Conservation (phyloP, 2,329 filamentous ascomycete species). For the Volutella citrinella region DNA sequence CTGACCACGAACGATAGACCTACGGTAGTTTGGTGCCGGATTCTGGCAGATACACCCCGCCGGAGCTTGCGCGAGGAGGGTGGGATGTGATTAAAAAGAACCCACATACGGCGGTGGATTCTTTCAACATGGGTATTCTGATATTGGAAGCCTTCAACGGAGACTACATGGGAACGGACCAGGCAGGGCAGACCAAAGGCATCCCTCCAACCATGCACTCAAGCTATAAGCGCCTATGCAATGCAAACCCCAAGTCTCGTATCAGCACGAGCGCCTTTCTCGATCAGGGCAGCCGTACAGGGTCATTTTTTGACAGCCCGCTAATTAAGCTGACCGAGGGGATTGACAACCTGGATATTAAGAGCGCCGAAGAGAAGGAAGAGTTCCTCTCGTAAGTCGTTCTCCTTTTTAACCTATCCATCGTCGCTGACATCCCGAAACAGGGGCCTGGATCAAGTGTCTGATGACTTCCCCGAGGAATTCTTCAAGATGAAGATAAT, state of each 20-base stretch:
- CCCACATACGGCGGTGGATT: slow-evolving; percentile 77
- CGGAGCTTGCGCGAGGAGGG: slow-evolving; percentile 80
- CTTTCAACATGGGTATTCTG: slow-evolving; percentile 80
- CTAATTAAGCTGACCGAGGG: slow-evolving; percentile 90
- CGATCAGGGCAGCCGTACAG: slow-evolving; percentile 78
- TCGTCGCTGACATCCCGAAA: too few species aligned
- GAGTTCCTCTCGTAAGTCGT: slow-evolving; percentile 69
- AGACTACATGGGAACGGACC: slow-evolving; percentile 70
- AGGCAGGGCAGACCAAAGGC: slow-evolving; percentile 80
- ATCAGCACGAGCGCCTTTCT: slow-evolving; percentile 82
- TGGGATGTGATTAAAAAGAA: slow-evolving; percentile 88
- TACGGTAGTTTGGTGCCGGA: slow-evolving; percentile 88
- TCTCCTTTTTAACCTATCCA: too few species aligned
- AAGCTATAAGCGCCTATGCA: slow-evolving; percentile 85
- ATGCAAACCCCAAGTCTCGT: slow-evolving; percentile 84
- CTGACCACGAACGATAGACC: slow-evolving; percentile 50
- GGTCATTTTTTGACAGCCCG: slow-evolving; percentile 89
- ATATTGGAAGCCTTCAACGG: slow-evolving; percentile 93
- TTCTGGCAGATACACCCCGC: slow-evolving; percentile 77
- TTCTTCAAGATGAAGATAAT: slow-evolving; percentile 98
- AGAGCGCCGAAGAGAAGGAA: slow-evolving; percentile 79
- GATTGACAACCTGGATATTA: slow-evolving; percentile 88
- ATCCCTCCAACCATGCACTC: slow-evolving; percentile 86
- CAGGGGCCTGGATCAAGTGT: slow-evolving; percentile 75
- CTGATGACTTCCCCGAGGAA: slow-evolving; percentile 94